These are phyloP conservation scores for Leptosphaerulina australis DNA, from an alignment of 2,329 filamentous ascomycete genomes.

Conservation along the genomic window DNA sequence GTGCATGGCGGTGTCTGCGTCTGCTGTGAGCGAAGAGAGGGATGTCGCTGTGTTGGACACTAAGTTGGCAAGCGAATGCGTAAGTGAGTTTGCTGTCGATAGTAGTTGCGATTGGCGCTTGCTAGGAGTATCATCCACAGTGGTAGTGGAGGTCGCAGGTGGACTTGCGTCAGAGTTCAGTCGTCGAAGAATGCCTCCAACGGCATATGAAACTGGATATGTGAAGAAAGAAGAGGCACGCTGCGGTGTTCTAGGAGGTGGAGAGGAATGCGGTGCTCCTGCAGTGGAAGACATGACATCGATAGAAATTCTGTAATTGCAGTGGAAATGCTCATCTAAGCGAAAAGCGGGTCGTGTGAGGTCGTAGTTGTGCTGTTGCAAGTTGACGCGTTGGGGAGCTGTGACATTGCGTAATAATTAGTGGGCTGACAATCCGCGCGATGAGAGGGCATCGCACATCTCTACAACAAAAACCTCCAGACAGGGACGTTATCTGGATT, in stretches of 20 bases:
- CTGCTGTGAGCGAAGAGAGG: constrained; percentile 16
- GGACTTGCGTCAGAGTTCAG: constrained; percentile 52
- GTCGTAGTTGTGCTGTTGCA: constrained; percentile 22
- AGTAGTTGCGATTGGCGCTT: constrained; percentile 28
- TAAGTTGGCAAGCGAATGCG: constrained; percentile 46
- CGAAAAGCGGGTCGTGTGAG: constrained; percentile 37
- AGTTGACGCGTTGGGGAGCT: constrained; percentile 22
- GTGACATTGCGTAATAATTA: constrained; percentile 36
- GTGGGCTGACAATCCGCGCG: constrained; percentile 31
- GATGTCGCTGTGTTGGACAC: constrained; percentile 43
- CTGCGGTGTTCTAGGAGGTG: constrained; percentile 21
- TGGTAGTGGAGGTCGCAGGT: constrained; percentile 16
- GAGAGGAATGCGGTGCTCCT: constrained; percentile 26
- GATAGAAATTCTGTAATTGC: constrained; percentile 1
- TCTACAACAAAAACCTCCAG: too few species aligned
- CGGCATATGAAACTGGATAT: constrained; percentile 57
- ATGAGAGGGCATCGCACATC: constrained; percentile 12
- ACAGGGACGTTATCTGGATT: too few species aligned
- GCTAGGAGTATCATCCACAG: constrained; percentile 6
- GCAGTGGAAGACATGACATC: constrained; percentile 37
- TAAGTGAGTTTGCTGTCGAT: constrained; percentile 32
- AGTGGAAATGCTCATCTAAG: constrained; percentile 19
- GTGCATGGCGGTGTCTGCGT: constrained; percentile 53
- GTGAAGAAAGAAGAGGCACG: constrained; percentile 54
- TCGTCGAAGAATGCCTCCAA: constrained; percentile 55